These are phyloP conservation scores for Martiniozyma asiatica DNA, from an alignment of 1,139 yeast species.

Conservation along the genomic window DNA sequence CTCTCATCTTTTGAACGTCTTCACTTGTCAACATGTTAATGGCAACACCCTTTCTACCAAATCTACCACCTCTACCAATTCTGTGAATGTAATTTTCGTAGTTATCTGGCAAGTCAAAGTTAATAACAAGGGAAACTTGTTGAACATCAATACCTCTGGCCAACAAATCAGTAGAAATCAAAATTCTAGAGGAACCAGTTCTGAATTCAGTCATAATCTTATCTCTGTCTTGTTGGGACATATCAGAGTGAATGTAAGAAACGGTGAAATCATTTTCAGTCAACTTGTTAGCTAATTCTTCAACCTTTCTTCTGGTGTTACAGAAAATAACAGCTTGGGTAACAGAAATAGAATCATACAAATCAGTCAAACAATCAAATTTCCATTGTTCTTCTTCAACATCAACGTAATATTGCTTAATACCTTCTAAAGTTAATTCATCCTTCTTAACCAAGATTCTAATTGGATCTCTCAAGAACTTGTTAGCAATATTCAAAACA, in stretches of 20 bases:
- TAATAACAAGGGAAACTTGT: conserved; percentile 95
- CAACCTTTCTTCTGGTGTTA: conserved; percentile 97
- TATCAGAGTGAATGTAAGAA: conserved; percentile 94
- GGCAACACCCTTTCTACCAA: conserved; percentile 99
- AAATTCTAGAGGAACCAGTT: conserved; percentile 94
- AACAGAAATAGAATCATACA: conserved; percentile 94
- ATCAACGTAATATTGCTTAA: conserved; percentile 90
- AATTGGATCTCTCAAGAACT: conserved; percentile 95
- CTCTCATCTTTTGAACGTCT: conserved; percentile 91
- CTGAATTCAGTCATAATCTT: conserved; percentile 97
- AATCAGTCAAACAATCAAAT: conserved; percentile 91
- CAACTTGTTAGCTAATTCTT: conserved; percentile 80
- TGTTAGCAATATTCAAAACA: conserved; percentile 91
- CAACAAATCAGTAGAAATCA: conserved; percentile 93
- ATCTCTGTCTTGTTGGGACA: conserved; percentile 95
- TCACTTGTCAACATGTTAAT: conserved; percentile 90
- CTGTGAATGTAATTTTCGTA: conserved; percentile 98
- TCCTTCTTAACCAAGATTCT: conserved; percentile 96
- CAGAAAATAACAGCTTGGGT: conserved; percentile 99
- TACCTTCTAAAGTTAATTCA: conserved; percentile 96
- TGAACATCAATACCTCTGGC: conserved; percentile 99
- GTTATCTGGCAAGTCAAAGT: conserved; percentile 95
- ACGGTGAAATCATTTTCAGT: conserved; percentile 86
- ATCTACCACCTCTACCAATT: conserved; percentile 99
- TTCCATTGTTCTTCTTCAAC: conserved; percentile 90